These are phyloP conservation scores for Saccharum officinarum DNA, from an alignment of 176 grass and related monocot genomes.

Conservation along the genomic window DNA sequence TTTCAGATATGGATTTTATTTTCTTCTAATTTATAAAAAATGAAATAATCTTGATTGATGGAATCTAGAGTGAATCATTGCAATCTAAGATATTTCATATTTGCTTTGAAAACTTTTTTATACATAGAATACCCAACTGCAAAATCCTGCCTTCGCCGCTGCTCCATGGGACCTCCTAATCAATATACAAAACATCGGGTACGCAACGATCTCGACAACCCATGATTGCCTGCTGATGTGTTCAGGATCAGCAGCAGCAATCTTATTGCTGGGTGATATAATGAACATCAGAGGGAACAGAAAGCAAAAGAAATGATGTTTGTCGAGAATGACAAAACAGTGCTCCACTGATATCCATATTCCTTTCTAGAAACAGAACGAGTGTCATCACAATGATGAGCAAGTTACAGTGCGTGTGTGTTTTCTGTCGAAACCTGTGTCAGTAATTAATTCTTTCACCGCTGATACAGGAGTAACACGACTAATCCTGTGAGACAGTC, in stretches of 20 bases:
- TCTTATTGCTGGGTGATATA: conserved; percentile 13
- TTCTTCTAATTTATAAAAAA: no score
- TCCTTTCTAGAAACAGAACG: conserved; percentile 4
- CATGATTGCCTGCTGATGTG: background rate
- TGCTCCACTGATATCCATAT: background rate
- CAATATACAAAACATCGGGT: background rate
- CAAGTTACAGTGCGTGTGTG: background rate
- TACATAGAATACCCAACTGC: no score
- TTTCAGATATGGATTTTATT: no score
- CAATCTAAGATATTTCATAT: no score
- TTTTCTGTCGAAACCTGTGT: conserved; percentile 6
- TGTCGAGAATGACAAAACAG: conserved; percentile 4
- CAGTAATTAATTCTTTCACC: background rate
- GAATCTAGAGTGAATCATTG: no score
- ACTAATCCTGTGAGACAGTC: background rate
- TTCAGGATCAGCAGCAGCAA: background rate
- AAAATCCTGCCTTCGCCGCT: no score
- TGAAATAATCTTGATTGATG: no score
- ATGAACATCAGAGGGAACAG: background rate
- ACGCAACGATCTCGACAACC: background rate
- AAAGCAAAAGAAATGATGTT: background rate
- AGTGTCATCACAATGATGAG: background rate
- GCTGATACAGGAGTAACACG: background rate
- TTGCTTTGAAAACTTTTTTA: no score
- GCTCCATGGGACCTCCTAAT: conserved; percentile 2